Evolutionary conservation across 345 rosid species (phyloP).

Genomic region (Odontarrhena argentea): DNA sequence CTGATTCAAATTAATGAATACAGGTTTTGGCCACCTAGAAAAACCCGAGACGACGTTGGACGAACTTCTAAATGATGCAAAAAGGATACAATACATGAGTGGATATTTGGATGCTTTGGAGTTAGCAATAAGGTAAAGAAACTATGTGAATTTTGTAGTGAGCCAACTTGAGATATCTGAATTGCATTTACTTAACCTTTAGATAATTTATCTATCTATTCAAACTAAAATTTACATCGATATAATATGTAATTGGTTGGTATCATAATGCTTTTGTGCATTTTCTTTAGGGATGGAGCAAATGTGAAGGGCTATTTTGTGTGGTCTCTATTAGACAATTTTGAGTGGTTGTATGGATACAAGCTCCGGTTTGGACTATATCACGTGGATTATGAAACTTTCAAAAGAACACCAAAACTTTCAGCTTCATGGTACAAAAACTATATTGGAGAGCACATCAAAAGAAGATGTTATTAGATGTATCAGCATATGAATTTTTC

Average conservation of each 20-base stretch:
- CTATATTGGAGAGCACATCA: constrained; percentile 43
- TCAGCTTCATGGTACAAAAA: constrained; percentile 67
- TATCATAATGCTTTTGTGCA: not conserved
- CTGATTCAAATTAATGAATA: not conserved
- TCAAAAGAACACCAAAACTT: constrained; percentile 57
- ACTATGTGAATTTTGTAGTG: not conserved
- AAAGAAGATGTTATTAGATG: not conserved
- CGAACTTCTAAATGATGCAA: constrained; percentile 48
- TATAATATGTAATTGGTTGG: not conserved
- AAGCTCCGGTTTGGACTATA: constrained; percentile 61
- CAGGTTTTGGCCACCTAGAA: constrained; percentile 54
- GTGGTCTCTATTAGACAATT: constrained; percentile 80
- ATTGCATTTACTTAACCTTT: not conserved
- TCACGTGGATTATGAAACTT: constrained; percentile 58
- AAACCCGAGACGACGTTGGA: constrained; percentile 26
- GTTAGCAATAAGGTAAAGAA: constrained; percentile 55
- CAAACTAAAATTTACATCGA: not conserved
- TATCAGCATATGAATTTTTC: not conserved
- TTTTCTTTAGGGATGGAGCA: constrained; percentile 57
- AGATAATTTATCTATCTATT: not conserved
- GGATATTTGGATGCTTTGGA: constrained; percentile 51
- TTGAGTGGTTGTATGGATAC: constrained; percentile 70
- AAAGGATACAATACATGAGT: constrained; percentile 59
- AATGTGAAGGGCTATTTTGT: constrained; percentile 73
- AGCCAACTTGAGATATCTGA: not conserved